phyloP scores from a whole-genome alignment of 352 stramenopile species.

The Saprolegnia parasitica region DNA sequence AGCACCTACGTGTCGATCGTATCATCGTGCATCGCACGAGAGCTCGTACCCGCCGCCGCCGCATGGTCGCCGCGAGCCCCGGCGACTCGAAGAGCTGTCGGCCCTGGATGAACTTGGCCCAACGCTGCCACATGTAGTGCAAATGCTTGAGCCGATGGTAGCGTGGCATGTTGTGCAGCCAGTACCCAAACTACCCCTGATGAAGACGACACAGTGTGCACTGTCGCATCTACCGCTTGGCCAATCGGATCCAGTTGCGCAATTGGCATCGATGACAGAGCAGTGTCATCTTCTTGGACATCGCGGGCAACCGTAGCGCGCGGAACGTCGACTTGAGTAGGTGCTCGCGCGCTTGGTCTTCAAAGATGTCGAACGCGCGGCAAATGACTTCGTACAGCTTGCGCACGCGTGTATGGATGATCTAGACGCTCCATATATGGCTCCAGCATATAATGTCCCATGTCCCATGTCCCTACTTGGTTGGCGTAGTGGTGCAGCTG shows the following conservation, averaged over 20 bases:
- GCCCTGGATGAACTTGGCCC: conserved; percentile 45
- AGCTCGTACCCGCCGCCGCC: conserved; percentile 32
- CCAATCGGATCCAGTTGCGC: conserved; percentile 59
- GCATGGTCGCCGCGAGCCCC: conserved; percentile 37
- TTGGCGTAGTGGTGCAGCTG: conserved; percentile 25
- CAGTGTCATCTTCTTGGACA: conserved; percentile 43
- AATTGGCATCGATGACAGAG: conserved; percentile 47
- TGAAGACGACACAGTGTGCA: not conserved
- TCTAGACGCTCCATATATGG: conserved; percentile 32
- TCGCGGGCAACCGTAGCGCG: conserved; percentile 43
- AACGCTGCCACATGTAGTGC: conserved; percentile 40
- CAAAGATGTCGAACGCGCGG: conserved; percentile 50
- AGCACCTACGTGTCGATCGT: conserved; percentile 14
- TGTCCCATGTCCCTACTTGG: conserved; percentile 10
- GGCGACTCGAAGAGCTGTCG: conserved; percentile 52
- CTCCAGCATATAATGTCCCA: too few species aligned
- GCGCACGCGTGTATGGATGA: conserved; percentile 45
- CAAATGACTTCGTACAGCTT: conserved; percentile 60
- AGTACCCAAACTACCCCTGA: conserved; percentile 37
- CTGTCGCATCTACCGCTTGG: conserved; percentile 32
- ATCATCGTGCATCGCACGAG: not conserved
- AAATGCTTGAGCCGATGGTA: conserved; percentile 43
- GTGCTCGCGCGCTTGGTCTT: conserved; percentile 38
- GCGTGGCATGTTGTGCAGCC: conserved; percentile 40
- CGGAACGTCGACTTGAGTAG: conserved; percentile 57